Evolutionary conservation across 2,329 filamentous ascomycete species (phyloP).

Genomic region (Exophiala sp.): DNA sequence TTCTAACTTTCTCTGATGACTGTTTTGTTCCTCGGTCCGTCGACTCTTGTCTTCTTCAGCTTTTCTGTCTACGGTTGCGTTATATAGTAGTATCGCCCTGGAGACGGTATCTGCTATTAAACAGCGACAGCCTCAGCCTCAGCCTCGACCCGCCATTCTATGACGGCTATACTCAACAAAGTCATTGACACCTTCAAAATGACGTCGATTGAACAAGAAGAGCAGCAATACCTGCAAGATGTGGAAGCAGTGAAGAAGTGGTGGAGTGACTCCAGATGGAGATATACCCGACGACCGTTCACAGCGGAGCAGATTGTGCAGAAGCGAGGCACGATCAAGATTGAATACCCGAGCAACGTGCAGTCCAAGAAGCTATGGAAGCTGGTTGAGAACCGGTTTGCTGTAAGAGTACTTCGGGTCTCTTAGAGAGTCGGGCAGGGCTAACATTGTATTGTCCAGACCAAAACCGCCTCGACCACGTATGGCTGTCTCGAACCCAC

Average conservation of each 20-base stretch:
- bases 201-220: conserved; percentile 56
- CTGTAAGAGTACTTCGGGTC: conserved; percentile 47
- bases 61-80: background rate
- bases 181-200: conserved; percentile 31
- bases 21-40: conserved; percentile 4
- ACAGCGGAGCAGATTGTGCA: conserved; percentile 95
- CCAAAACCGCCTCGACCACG: conserved; percentile 80
- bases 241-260: conserved; percentile 85
- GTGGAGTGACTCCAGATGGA: conserved; percentile 91
- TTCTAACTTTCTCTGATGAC: conserved; percentile 4
- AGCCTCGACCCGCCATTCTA: background rate
- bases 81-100: no score
- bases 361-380: conserved; percentile 93
- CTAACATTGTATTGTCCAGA: conserved; percentile 46
- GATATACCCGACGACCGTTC: conserved; percentile 84
- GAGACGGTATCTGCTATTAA: background rate
- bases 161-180: conserved; percentile 6
- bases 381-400: conserved; percentile 78
- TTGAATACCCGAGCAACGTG: conserved; percentile 83
- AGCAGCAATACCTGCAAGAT: conserved; percentile 71
- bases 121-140: background rate
- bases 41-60: conserved; percentile 4
- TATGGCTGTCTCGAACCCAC: conserved; percentile 97
- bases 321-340: conserved; percentile 84
- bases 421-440: no score